Conservation (phyloP, 108 stramenopile species). For the Stephanodiscus minutulus region DNA sequence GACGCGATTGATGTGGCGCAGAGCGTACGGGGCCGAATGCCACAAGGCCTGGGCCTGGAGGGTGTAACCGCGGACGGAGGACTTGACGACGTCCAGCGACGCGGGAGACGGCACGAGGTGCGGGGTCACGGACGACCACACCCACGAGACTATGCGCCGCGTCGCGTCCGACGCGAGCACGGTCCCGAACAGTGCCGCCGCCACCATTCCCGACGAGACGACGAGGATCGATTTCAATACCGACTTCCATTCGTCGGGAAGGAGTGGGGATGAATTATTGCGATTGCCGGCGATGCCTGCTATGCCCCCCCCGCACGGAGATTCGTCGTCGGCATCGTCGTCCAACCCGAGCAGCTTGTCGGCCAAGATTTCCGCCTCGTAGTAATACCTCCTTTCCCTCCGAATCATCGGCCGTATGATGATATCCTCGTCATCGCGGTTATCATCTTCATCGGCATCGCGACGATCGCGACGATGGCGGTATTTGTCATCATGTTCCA, state of each 20-base stretch:
- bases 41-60: slow-evolving; percentile 32
- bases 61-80: slow-evolving; percentile 15
- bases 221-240: slow-evolving; percentile 25
- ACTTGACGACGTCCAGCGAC: not conserved
- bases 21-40: slow-evolving; percentile 34
- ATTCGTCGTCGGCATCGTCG: not conserved
- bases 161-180: slow-evolving; percentile 4
- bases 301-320: no score
- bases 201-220: slow-evolving; percentile 25
- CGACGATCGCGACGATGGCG: not conserved
- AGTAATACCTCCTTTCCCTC: not conserved
- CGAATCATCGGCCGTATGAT: not conserved
- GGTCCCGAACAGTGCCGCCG: slow-evolving; percentile 5
- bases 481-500: not conserved
- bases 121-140: slow-evolving; percentile 27
- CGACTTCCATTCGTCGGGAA: not conserved
- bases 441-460: not conserved
- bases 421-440: not conserved
- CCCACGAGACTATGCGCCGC: not conserved
- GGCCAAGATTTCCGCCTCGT: slow-evolving; percentile 19
- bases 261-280: not conserved
- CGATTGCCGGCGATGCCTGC: not conserved
- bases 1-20: slow-evolving; percentile 26
- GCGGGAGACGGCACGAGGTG: slow-evolving; percentile 23
- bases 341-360: slow-evolving; percentile 34